Evolutionary conservation across 345 rosid species (phyloP).

Genomic region (Mercurialis annua): DNA sequence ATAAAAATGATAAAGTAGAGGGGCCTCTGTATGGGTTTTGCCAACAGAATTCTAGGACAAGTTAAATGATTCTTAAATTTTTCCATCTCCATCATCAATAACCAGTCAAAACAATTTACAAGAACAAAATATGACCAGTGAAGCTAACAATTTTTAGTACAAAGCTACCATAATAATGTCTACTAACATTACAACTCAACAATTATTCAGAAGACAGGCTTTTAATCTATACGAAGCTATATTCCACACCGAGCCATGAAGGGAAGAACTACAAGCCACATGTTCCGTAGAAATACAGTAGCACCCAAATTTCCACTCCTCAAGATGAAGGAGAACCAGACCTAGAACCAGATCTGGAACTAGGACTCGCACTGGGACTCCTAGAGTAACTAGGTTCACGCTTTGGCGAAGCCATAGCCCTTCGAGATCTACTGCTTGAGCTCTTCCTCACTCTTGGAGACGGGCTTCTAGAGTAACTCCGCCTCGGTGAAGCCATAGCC

Average conservation of each 20-base stretch:
- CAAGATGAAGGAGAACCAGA: slow-evolving; percentile 34
- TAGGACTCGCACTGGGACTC: slow-evolving; percentile 33
- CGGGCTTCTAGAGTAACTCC: slow-evolving; percentile 16
- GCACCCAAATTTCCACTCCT: not conserved
- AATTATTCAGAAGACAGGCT: not conserved
- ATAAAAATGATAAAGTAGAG: no score
- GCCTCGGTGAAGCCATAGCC: no score
- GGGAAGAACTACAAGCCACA: not conserved
- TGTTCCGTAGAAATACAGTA: not conserved
- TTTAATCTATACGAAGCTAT: not conserved
- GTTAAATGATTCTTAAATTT: no score
- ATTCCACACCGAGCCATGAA: not conserved
- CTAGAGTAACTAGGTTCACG: slow-evolving; percentile 29
- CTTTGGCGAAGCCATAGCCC: slow-evolving; percentile 37
- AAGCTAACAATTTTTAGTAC: no score
- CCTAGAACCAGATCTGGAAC: slow-evolving; percentile 61
- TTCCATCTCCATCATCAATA: no score
- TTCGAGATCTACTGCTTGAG: slow-evolving; percentile 31
- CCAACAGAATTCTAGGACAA: no score
- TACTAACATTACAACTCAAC: no score
- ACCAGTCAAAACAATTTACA: no score
- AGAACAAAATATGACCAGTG: no score
- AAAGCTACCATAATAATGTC: no score
- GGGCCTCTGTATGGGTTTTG: no score
- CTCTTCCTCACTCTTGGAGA: slow-evolving; percentile 9